Percentiles rank a stretch among this genome's conserved stretches.
Evolutionary conservation across 225 moss, liverwort and hornwort genomes (phyloP).

Genomic region (Straminergon stramineum): DNA sequence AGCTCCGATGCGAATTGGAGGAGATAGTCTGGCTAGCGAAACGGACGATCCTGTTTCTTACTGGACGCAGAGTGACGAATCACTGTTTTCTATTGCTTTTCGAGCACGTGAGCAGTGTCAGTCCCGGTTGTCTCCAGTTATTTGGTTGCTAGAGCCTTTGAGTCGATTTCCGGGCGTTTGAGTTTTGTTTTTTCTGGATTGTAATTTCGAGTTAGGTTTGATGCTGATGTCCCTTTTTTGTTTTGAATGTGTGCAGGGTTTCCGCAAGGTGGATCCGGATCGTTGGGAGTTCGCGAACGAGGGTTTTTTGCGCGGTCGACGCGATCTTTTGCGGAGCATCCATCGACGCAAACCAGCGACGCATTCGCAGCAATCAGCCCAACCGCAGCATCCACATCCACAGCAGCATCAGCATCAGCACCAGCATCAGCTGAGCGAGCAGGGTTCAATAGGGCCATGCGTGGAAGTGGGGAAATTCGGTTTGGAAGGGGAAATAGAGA

Average conservation of each 20-base stretch:
- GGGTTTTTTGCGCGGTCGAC: constrained; percentile 79
- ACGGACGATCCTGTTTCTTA: neutral
- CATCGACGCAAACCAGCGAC: constrained; percentile 91
- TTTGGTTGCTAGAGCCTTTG: neutral
- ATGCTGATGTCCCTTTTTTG: neutral
- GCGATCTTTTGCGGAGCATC: constrained; percentile 60
- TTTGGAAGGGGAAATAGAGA: constrained; percentile 83
- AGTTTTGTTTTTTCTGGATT: too few relatives aligned
- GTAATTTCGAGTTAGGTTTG: neutral
- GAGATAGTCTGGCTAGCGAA: neutral
- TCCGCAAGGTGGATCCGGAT: constrained; percentile 98
- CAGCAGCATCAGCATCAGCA: constrained; percentile 3
- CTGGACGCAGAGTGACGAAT: neutral
- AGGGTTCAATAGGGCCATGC: constrained; percentile 44
- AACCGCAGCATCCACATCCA: constrained; percentile 2
- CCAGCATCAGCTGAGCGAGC: constrained; percentile 34
- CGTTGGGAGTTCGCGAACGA: constrained; percentile 99
- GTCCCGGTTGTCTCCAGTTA: neutral
- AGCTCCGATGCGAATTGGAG: neutral
- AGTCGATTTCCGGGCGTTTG: neutral
- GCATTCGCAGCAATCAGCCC: constrained; percentile 39
- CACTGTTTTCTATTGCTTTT: neutral
- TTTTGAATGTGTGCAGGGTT: constrained; percentile 45
- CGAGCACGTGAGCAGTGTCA: neutral
- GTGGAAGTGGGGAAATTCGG: constrained; percentile 92